phyloP scores from a whole-genome alignment of 352 stramenopile genomes.

The Globisporangium cylindrosporum region DNA sequence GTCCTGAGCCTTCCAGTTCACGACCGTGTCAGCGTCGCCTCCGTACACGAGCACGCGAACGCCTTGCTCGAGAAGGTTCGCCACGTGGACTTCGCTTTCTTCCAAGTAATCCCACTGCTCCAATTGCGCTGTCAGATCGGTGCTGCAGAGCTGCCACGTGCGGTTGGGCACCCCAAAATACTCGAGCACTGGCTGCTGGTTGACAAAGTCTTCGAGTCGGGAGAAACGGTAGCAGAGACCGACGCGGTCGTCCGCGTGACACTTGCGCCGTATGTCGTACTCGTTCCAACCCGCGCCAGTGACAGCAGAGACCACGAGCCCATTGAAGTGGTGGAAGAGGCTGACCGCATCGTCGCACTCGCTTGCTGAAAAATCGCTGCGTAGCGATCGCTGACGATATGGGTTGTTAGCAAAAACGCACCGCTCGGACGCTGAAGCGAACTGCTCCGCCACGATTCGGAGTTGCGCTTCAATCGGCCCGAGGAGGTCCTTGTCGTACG shows the following conservation, averaged over 20 bases:
- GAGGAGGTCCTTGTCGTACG: conserved; percentile 42
- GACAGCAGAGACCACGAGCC: conserved; percentile 16
- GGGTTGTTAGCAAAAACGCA: conserved; percentile 11
- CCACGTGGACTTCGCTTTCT: conserved; percentile 60
- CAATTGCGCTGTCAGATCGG: conserved; percentile 18
- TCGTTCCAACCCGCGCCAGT: conserved; percentile 39
- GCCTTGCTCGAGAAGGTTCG: conserved; percentile 36
- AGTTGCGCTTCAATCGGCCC: conserved; percentile 17
- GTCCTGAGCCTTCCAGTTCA: conserved; percentile 69
- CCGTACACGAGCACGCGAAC: conserved; percentile 75
- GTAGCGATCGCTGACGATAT: background rate
- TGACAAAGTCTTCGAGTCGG: conserved; percentile 57
- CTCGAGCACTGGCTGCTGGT: conserved; percentile 28
- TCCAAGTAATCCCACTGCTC: conserved; percentile 39
- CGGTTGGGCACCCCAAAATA: conserved; percentile 42
- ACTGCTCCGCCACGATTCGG: conserved; percentile 16
- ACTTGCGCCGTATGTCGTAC: conserved; percentile 66
- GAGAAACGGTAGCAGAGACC: conserved; percentile 67
- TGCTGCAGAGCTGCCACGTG: conserved; percentile 53
- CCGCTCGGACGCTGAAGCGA: conserved; percentile 16
- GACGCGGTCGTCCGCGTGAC: conserved; percentile 44
- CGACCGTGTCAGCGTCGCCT: conserved; percentile 65
- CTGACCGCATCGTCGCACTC: conserved; percentile 26
- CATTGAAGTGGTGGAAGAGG: conserved; percentile 19
- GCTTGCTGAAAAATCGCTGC: background rate